A percentile compares a stretch with the other conserved stretches of the same genome.
Conservation (phyloP, 2,329 filamentous ascomycete genomes). For the Colletotrichum tropicicola region DNA sequence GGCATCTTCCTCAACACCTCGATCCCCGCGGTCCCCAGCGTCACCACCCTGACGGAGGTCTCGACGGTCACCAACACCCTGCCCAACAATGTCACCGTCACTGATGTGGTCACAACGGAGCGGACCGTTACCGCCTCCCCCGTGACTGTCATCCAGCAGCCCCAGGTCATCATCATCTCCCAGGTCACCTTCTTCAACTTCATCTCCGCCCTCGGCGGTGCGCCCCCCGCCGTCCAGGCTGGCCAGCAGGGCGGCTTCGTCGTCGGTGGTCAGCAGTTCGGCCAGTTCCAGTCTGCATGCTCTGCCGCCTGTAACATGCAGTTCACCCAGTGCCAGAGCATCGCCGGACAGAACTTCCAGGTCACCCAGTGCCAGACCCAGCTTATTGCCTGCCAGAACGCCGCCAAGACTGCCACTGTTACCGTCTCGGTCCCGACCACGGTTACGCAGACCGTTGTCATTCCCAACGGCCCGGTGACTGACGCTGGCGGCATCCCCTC, state of each 20-base stretch:
- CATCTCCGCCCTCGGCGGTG: slow-evolving; percentile 30
- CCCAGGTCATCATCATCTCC: slow-evolving; percentile 30
- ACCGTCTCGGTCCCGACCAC: slow-evolving; percentile 29
- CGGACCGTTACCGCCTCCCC: slow-evolving; percentile 21
- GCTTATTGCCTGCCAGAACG: slow-evolving; percentile 27
- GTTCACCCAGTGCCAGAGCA: slow-evolving; percentile 30
- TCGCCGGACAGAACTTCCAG: slow-evolving; percentile 29
- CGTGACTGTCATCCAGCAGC: slow-evolving; percentile 21
- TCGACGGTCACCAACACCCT: slow-evolving; percentile 16
- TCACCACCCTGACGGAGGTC: slow-evolving; percentile 22
- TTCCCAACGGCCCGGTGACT: slow-evolving; percentile 19
- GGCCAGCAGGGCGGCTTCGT: slow-evolving; percentile 30
- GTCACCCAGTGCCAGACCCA: slow-evolving; percentile 33
- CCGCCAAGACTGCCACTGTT: slow-evolving; percentile 30
- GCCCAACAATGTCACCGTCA: slow-evolving; percentile 23
- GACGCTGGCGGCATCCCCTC: slow-evolving; percentile 14
- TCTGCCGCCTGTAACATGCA: slow-evolving; percentile 31
- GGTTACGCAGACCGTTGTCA: slow-evolving; percentile 30
- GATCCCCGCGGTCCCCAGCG: slow-evolving; percentile 9
- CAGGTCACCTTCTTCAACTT: slow-evolving; percentile 32
- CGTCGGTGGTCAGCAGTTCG: slow-evolving; percentile 28
- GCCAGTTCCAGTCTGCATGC: slow-evolving; percentile 30
- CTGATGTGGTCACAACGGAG: slow-evolving; percentile 27
- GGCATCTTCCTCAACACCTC: slow-evolving; percentile 29
- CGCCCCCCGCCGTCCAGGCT: slow-evolving; percentile 19